Evolutionary conservation across 306 rosid species (phyloP).

Genomic region (Sesbania bispinosa): DNA sequence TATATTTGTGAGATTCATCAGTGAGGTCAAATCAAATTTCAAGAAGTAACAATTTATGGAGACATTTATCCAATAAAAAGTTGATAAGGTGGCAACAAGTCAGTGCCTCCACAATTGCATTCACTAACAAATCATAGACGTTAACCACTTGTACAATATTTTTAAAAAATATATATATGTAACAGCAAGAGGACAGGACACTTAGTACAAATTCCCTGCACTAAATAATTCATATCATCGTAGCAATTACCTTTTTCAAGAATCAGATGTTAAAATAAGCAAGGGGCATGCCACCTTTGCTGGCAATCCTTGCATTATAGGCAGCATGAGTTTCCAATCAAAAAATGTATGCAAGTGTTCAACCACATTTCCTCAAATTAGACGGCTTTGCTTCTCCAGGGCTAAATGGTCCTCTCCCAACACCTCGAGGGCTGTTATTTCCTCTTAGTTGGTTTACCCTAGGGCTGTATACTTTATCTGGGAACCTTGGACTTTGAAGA

Average conservation of each 20-base stretch:
- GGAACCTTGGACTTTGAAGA: conserved; percentile 32
- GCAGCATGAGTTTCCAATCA: not conserved
- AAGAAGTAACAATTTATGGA: not conserved
- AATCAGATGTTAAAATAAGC: conserved; percentile 21
- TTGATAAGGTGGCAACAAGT: not conserved
- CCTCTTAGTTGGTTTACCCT: conserved; percentile 31
- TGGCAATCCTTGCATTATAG: conserved; percentile 7
- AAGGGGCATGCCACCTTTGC: conserved; percentile 18
- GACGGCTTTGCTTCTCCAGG: conserved; percentile 44
- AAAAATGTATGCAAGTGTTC: not conserved
- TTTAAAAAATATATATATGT: not conserved
- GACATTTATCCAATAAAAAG: not conserved
- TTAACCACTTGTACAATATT: not conserved
- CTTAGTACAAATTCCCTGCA: conserved; percentile 2
- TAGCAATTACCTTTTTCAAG: not conserved
- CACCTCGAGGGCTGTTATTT: conserved; percentile 38
- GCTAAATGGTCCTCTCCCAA: conserved; percentile 40
- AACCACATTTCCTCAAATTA: conserved; percentile 41
- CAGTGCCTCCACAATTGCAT: not conserved
- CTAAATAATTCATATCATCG: not conserved
- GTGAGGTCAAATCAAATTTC: not conserved
- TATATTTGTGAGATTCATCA: not conserved
- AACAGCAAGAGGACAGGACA: not conserved
- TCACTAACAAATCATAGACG: not conserved
- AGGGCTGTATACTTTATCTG: conserved; percentile 44